A percentile compares a stretch with the other conserved stretches of the same genome.
Evolutionary conservation across 345 rosid species (phyloP).

Genomic region (Noccaea caerulescens): DNA sequence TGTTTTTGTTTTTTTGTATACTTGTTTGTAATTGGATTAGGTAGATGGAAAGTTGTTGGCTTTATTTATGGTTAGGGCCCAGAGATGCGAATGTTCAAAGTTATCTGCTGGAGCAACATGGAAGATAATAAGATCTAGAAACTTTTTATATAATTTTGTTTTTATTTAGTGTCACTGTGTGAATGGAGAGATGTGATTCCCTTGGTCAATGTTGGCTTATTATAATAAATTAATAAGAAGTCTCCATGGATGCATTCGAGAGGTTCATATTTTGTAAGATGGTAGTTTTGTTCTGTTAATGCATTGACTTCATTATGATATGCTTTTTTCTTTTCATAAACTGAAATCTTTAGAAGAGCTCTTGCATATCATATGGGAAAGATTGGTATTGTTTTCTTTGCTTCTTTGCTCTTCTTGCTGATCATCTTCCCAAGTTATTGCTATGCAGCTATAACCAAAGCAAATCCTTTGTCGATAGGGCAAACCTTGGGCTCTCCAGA

Average conservation of each 20-base stretch:
- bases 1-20: conserved; percentile 6
- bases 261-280: conserved; percentile 19
- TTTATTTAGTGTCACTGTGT: conserved; percentile 19
- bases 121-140: conserved; percentile 10
- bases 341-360: conserved; percentile 23
- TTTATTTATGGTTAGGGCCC: conserved; percentile 16
- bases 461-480: conserved; percentile 37
- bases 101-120: conserved; percentile 31
- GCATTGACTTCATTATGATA: conserved; percentile 32
- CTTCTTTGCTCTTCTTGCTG: conserved; percentile 29
- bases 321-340: conserved; percentile 3
- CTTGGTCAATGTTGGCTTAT: conserved; percentile 27
- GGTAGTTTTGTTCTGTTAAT: conserved; percentile 30
- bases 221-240: conserved; percentile 3
- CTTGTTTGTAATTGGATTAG: conserved; percentile 18
- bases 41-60: conserved; percentile 27
- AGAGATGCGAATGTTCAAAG: conserved; percentile 31
- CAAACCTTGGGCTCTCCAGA: conserved; percentile 39
- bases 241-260: conserved; percentile 24
- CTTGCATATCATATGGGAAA: conserved; percentile 32
- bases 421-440: conserved; percentile 25
- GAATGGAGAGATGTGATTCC: conserved; percentile 2
- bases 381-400: conserved; percentile 21
- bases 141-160: background rate
- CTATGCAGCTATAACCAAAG: conserved; percentile 40